Conservation (phyloP, 352 stramenopile genomes). For the Phytophthora agathidicida region DNA sequence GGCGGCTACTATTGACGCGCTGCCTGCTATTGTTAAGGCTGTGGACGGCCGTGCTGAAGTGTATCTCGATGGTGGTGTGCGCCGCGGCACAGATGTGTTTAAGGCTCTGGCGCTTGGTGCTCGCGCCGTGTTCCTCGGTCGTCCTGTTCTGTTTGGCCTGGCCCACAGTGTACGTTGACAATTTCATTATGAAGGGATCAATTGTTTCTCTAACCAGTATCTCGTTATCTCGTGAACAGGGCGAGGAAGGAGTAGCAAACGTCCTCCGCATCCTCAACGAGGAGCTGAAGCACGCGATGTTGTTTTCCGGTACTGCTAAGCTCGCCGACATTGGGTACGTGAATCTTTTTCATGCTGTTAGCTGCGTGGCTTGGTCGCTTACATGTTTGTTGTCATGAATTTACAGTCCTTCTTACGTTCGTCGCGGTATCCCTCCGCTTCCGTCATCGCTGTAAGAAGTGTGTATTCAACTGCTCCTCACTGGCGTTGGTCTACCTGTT, state of each 20-base stretch:
- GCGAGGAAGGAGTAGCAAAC: slow-evolving; percentile 86
- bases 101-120: slow-evolving; percentile 93
- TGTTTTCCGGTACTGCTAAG: slow-evolving; percentile 70
- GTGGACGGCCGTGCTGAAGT: slow-evolving; percentile 88
- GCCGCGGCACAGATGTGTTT: slow-evolving; percentile 95
- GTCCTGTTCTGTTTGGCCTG: slow-evolving; percentile 95
- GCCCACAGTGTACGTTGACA: slow-evolving; percentile 75
- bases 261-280: slow-evolving; percentile 92
- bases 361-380: background rate
- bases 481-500: too few relatives aligned
- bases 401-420: slow-evolving; percentile 37
- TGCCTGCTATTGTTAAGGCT: slow-evolving; percentile 90
- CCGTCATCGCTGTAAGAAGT: slow-evolving; percentile 35
- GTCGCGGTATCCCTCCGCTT: slow-evolving; percentile 33
- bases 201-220: background rate
- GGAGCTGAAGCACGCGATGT: slow-evolving; percentile 94
- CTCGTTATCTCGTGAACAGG: slow-evolving; percentile 29
- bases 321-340: slow-evolving; percentile 80
- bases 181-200: background rate
- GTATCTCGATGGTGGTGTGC: slow-evolving; percentile 94
- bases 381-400: background rate
- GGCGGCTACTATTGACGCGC: slow-evolving; percentile 90
- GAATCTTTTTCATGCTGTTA: background rate
- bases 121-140: slow-evolving; percentile 94
- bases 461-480: slow-evolving; percentile 5